A percentile compares a stretch with the other conserved stretches of the same genome.
phyloP scores from a whole-genome alignment of 2,329 filamentous ascomycete genomes.

The Ophiognomonia clavigignenti-juglandacearum region DNA sequence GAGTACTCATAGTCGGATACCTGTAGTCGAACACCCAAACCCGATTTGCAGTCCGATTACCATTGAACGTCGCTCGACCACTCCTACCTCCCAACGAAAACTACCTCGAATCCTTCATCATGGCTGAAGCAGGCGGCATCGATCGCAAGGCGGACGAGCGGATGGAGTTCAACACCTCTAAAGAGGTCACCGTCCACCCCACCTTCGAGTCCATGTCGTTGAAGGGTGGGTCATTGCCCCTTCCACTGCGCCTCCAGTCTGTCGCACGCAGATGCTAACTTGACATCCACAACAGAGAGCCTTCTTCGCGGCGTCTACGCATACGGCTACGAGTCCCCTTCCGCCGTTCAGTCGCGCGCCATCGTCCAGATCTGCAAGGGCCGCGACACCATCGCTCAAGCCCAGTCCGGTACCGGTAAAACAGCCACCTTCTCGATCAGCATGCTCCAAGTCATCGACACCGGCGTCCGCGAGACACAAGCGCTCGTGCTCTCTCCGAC shows the following conservation, averaged over 20 bases:
- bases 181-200: slow-evolving; percentile 92
- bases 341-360: slow-evolving; percentile 93
- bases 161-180: slow-evolving; percentile 97
- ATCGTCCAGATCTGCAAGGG: slow-evolving; percentile 99
- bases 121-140: slow-evolving; percentile 77
- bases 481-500: slow-evolving; percentile 96
- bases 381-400: slow-evolving; percentile 96
- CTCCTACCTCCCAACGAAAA: too few species aligned
- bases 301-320: slow-evolving; percentile 96
- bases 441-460: slow-evolving; percentile 97
- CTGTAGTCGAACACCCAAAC: too few species aligned
- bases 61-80: too few species aligned
- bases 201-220: slow-evolving; percentile 95
- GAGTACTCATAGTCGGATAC: too few species aligned
- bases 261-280: slow-evolving; percentile 9
- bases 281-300: slow-evolving; percentile 63
- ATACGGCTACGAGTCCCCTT: slow-evolving; percentile 97
- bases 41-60: too few species aligned
- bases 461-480: slow-evolving; percentile 92
- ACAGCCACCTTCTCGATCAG: slow-evolving; percentile 99
- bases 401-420: slow-evolving; percentile 98
- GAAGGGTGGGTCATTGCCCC: slow-evolving; percentile 55
- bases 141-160: slow-evolving; percentile 92
- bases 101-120: slow-evolving; percentile 40
- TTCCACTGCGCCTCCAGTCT: background rate